A percentile compares a stretch with the other conserved stretches of the same genome.
These are phyloP conservation scores for Candida incommunis DNA, from an alignment of 805 yeast genomes.

Conservation along the genomic window DNA sequence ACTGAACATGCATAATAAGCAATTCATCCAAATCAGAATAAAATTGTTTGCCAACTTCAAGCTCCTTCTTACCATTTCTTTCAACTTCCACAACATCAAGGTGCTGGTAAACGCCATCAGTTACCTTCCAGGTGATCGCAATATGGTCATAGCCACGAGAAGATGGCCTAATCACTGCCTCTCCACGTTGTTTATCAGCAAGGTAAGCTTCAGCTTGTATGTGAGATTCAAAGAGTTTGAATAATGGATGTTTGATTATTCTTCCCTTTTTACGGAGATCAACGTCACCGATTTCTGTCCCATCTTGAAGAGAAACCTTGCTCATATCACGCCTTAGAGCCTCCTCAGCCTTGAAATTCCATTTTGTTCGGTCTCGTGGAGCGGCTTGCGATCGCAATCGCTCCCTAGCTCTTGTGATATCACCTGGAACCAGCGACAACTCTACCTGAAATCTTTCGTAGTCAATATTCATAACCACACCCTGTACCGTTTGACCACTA, in stretches of 20 bases:
- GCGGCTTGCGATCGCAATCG: conserved; percentile 25
- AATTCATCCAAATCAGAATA: conserved; percentile 89
- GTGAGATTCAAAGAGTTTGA: conserved; percentile 62
- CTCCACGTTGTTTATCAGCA: conserved; percentile 83
- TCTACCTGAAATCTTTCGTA: conserved; percentile 64
- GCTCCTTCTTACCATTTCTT: conserved; percentile 43
- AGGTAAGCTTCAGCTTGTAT: conserved; percentile 82
- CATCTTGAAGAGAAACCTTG: not conserved
- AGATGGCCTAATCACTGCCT: conserved; percentile 87
- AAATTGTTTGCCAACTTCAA: conserved; percentile 51
- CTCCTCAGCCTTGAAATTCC: conserved; percentile 59
- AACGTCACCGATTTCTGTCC: conserved; percentile 28
- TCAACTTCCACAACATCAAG: conserved; percentile 69
- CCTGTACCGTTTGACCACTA: conserved; percentile 73
- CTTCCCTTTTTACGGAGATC: conserved; percentile 59
- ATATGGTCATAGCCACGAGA: conserved; percentile 78
- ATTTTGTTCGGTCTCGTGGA: conserved; percentile 44
- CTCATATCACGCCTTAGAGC: conserved; percentile 7
- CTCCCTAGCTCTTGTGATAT: conserved; percentile 36
- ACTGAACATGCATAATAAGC: conserved; percentile 73
- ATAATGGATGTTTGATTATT: conserved; percentile 82
- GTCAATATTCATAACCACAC: conserved; percentile 56
- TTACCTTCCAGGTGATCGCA: conserved; percentile 94
- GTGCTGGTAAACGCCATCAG: conserved; percentile 82
- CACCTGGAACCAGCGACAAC: conserved; percentile 28